Conservation (phyloP, 1,284 basidiomycete species). For the Ceratobasidium sp. region DNA sequence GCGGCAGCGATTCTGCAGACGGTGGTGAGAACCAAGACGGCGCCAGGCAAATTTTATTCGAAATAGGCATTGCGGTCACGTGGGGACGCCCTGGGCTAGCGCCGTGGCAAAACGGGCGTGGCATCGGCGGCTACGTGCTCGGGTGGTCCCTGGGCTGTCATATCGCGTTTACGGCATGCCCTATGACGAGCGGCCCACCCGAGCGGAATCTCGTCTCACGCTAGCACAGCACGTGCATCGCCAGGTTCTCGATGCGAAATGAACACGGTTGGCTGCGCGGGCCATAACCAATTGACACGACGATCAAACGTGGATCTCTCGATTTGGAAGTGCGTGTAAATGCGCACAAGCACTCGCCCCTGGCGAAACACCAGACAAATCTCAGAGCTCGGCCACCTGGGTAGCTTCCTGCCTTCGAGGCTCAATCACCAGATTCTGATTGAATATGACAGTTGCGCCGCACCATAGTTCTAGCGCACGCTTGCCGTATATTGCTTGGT, state of each 20-base stretch:
- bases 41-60: constrained; percentile 32
- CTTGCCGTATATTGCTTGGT: constrained; percentile 18
- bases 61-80: constrained; percentile 15
- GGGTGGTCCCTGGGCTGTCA: too few species aligned
- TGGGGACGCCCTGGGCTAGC: not conserved
- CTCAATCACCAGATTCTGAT: constrained; percentile 36
- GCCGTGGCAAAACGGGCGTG: too few species aligned
- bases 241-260: constrained; percentile 15
- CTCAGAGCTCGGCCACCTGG: constrained; percentile 9
- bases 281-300: constrained; percentile 13
- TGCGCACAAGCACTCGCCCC: constrained; percentile 16
- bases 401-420: constrained; percentile 17
- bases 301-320: constrained; percentile 35
- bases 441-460: constrained; percentile 16
- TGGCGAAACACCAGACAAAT: constrained; percentile 10
- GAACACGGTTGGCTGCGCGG: too few species aligned
- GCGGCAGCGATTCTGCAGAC: constrained; percentile 84
- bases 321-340: constrained; percentile 28
- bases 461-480: constrained; percentile 13
- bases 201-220: constrained; percentile 5
- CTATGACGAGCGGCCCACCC: too few species aligned
- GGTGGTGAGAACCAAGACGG: constrained; percentile 48
- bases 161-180: constrained; percentile 10
- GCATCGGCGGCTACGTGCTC: too few species aligned
- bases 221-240: constrained; percentile 25